Conservation (phyloP, 768 basidiomycete genomes). For the Terana coerulea region DNA sequence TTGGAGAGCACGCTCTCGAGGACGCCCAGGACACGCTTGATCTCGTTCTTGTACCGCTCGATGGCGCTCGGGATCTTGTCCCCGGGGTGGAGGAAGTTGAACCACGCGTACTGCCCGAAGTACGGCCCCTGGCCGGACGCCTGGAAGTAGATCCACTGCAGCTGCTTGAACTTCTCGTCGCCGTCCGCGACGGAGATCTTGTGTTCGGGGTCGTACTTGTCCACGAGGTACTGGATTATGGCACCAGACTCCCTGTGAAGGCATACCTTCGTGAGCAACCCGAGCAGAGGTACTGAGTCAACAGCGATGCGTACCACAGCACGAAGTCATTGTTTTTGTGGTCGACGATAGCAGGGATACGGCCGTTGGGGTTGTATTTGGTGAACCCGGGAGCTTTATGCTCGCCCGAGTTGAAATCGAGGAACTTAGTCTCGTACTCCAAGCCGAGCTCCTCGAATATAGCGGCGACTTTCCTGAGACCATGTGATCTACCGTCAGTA, state of each 20-base stretch:
- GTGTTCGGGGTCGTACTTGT: conserved; percentile 40
- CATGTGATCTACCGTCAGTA: neutral
- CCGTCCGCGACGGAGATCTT: conserved; percentile 21
- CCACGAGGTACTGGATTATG: conserved; percentile 39
- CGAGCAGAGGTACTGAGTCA: neutral
- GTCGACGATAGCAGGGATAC: conserved; percentile 31
- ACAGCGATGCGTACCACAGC: conserved; percentile 16
- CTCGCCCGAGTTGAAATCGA: conserved; percentile 15
- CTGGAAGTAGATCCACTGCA: conserved; percentile 44
- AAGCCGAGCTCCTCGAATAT: conserved; percentile 17
- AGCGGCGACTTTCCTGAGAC: conserved; percentile 15
- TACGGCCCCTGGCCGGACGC: conserved; percentile 27
- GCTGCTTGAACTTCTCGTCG: conserved; percentile 16
- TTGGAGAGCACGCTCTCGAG: conserved; percentile 26
- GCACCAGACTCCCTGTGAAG: conserved; percentile 30
- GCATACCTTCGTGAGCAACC: no score
- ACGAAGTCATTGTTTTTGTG: conserved; percentile 24
- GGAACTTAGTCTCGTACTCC: conserved; percentile 15
- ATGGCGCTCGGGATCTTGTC: conserved; percentile 28
- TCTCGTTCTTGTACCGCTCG: conserved; percentile 29
- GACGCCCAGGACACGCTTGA: conserved; percentile 23
- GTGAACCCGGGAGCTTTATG: conserved; percentile 14
- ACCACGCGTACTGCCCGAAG: conserved; percentile 26
- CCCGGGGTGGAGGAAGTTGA: conserved; percentile 20
- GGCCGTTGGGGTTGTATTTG: conserved; percentile 26